These are phyloP conservation scores for Bretschneidera sinensis DNA, from an alignment of 345 rosid genomes.

Conservation along the genomic window DNA sequence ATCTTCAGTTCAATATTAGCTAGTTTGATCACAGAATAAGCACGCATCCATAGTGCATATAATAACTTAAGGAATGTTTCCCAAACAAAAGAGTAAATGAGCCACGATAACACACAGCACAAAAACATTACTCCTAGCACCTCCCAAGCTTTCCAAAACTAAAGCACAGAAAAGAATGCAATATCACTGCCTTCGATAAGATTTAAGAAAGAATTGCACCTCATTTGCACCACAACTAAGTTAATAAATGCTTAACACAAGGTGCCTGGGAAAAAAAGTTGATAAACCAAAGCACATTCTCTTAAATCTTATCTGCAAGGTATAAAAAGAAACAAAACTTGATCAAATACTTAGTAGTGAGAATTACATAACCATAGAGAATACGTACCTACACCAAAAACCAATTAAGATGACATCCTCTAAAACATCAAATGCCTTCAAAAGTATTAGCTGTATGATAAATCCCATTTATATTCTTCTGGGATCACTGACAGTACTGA, in stretches of 20 bases:
- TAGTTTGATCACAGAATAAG: too few species aligned
- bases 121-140: conserved; percentile 1
- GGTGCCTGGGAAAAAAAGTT: conserved; percentile 12
- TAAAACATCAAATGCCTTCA: conserved; percentile 25
- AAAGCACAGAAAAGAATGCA: background rate
- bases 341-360: conserved; percentile 26
- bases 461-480: conserved; percentile 20
- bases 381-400: conserved; percentile 32
- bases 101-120: too few species aligned
- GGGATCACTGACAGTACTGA: conserved; percentile 13
- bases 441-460: conserved; percentile 35
- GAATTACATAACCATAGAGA: conserved; percentile 30
- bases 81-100: too few species aligned
- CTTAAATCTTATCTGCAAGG: conserved; percentile 20
- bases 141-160: background rate
- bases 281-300: conserved; percentile 23
- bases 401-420: conserved; percentile 32
- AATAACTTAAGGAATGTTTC: too few species aligned
- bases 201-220: conserved; percentile 15
- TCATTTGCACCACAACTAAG: conserved; percentile 22
- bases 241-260: conserved; percentile 15
- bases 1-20: too few species aligned
- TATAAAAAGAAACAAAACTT: conserved; percentile 30
- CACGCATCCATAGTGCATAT: background rate
- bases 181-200: background rate